A percentile compares a stretch with the other conserved stretches of the same genome.
These are phyloP conservation scores for Apiotrichum montevideense DNA, from an alignment of 1,284 basidiomycete species.

Conservation along the genomic window DNA sequence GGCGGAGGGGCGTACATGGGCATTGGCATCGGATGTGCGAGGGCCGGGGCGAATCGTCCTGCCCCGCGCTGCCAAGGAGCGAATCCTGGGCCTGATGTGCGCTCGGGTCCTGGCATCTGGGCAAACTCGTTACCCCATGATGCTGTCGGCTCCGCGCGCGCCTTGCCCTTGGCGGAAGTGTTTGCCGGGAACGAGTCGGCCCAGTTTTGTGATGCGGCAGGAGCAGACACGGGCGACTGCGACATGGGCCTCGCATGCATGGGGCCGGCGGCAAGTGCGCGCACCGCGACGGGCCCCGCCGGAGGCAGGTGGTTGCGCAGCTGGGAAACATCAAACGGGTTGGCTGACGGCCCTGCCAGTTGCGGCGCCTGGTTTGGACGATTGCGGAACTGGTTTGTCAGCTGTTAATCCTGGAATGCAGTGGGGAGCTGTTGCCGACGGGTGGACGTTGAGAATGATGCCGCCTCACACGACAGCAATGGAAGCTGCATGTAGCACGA, in stretches of 20 bases:
- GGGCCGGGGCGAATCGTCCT: not conserved
- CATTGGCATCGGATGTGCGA: constrained; percentile 2
- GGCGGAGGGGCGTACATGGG: constrained; percentile 7
- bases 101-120: not conserved
- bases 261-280: not conserved
- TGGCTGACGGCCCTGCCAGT: constrained; percentile 1
- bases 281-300: not conserved
- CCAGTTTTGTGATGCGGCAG: constrained; percentile 12
- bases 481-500: too few relatives aligned
- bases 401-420: too few relatives aligned
- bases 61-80: constrained; percentile 17
- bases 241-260: not conserved
- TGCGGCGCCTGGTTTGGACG: not conserved
- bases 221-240: not conserved
- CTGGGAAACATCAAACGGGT: constrained; percentile 36
- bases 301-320: constrained; percentile 32
- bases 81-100: constrained; percentile 1
- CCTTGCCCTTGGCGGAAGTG: constrained; percentile 12
- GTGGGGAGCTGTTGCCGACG: too few relatives aligned
- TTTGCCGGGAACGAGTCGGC: constrained; percentile 16
- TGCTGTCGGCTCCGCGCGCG: constrained; percentile 3
- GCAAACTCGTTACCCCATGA: constrained; percentile 23
- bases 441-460: too few relatives aligned
- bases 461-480: too few relatives aligned
- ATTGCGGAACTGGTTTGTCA: constrained; percentile 8